A percentile compares a stretch with the other conserved stretches of the same genome.
Evolutionary conservation across 805 yeast genomes (phyloP).

Genomic region (Hanseniaspora osmophila): DNA sequence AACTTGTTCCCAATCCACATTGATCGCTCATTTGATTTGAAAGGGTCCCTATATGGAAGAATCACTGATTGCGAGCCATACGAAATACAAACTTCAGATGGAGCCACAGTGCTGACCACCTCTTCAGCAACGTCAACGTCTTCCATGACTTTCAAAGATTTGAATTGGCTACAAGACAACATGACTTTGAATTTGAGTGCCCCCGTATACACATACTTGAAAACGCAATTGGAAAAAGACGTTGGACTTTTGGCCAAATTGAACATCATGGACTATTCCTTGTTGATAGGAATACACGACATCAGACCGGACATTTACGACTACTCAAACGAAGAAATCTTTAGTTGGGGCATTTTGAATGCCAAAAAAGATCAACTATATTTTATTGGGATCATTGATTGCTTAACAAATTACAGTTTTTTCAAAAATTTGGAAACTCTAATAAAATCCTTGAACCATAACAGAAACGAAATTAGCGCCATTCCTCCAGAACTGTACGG

Average conservation of each 20-base stretch:
- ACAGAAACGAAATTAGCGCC: conserved; percentile 64
- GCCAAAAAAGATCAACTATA: conserved; percentile 56
- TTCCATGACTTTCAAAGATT: conserved; percentile 67
- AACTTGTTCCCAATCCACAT: conserved; percentile 89
- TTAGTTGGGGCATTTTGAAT: too few relatives aligned
- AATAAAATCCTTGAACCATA: conserved; percentile 61
- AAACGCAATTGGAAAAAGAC: conserved; percentile 62
- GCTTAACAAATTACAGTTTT: conserved; percentile 67
- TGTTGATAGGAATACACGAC: conserved; percentile 80
- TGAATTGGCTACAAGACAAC: conserved; percentile 67
- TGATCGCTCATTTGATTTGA: conserved; percentile 73
- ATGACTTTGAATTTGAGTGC: conserved; percentile 68
- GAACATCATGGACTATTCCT: conserved; percentile 91
- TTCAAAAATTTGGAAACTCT: conserved; percentile 73
- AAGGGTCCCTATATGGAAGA: conserved; percentile 85
- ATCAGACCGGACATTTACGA: conserved; percentile 17
- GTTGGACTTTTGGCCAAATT: conserved; percentile 55
- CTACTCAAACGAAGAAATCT: too few relatives aligned
- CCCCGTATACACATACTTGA: conserved; percentile 39
- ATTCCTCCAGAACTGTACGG: conserved; percentile 88
- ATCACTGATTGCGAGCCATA: conserved; percentile 36
- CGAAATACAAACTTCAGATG: too few relatives aligned
- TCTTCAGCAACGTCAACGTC: too few relatives aligned
- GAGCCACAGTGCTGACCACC: too few relatives aligned
- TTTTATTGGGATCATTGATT: conserved; percentile 88